Base-by-base conservation (phyloP, 2,329 filamentous ascomycete species). In the Penicillium sp. region DNA sequence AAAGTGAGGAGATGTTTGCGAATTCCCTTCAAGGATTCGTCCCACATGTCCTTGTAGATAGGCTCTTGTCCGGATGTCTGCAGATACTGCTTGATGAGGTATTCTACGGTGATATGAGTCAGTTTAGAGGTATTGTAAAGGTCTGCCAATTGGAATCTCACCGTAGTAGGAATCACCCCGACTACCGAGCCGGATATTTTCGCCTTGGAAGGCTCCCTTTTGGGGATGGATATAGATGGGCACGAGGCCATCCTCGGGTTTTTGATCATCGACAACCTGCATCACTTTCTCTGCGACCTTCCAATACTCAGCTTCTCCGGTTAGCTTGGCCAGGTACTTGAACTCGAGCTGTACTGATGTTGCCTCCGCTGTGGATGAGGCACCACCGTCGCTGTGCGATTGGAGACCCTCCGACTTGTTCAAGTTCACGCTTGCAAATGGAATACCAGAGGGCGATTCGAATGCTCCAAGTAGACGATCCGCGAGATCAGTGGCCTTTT, bases 71-170 rank as follows among this genome's bases (percentile, higher is more conserved):
- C 83, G 49, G 88, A 88, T 10, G 93, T 98, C 71, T 98, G 93
- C 18, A 96, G 78, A 67, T 95, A 97, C 69, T 98, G 93, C 75
- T 98, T 98, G 76, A 97, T 95, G 44, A 98, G 82, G 69, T 98
- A 98, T 73, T 98, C 89, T 76, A 37, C n/a, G n/a, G 25, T 6
- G 23, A 5, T 9, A 8, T 10, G 44, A 27, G 43, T 58, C 38
- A 56, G 58, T 49, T 44, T 44, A 23, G 28, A 42, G 13, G 12
- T n/a, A 9, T 13, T 10, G 15, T 20, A 29, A 24, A 23, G 5
- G 6, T 6, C 4, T 6, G n/a, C 29, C 25, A 4, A 9, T 10
- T 13, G 15, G 7, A 28, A 38, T 58, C 66, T 39, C 63, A 76
- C 74, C 80, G 72, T 98, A 98, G 73, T 97, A 98, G 42, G 91